These are phyloP conservation scores for Plasmodium ovale DNA, from an alignment of 169 alveolate species.

Conservation along the genomic window DNA sequence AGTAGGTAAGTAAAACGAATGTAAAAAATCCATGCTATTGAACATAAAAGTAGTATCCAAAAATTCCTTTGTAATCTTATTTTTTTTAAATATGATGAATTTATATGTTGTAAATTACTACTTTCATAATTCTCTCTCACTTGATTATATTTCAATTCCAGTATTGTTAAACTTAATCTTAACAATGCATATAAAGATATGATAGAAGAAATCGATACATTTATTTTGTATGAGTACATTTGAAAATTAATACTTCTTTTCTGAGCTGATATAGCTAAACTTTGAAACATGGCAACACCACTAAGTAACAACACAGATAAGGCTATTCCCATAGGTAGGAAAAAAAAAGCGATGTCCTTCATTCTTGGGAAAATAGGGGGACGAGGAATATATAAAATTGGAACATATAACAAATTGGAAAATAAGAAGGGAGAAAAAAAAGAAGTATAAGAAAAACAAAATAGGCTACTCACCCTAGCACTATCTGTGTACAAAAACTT, in stretches of 20 bases:
- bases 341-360: conserved; percentile 69
- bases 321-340: conserved; percentile 47
- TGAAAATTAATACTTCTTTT: conserved; percentile 59
- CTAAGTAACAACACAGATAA: conserved; percentile 47
- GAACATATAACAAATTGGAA: too few species aligned
- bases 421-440: too few species aligned
- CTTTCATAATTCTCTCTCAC: conserved; percentile 1
- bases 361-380: neutral
- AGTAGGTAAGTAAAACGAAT: conserved; percentile 52
- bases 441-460: too few species aligned
- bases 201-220: conserved; percentile 35
- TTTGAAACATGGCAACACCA: conserved; percentile 64
- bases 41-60: conserved; percentile 56
- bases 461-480: too few species aligned
- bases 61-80: conserved; percentile 64
- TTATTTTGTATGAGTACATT: conserved; percentile 16
- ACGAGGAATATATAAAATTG: too few species aligned
- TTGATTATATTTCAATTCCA: conserved; percentile 17
- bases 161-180: conserved; percentile 19
- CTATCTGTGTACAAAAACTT: too few species aligned
- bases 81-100: conserved; percentile 49
- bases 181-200: conserved; percentile 53
- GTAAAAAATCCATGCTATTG: conserved; percentile 61
- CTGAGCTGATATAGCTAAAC: conserved; percentile 50
- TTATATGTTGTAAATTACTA: neutral